Percentiles rank a stretch among this genome's conserved stretches.
These are phyloP conservation scores for Magnaporthiopsis rhizophila DNA, from an alignment of 2,329 filamentous ascomycete species.

Conservation along the genomic window DNA sequence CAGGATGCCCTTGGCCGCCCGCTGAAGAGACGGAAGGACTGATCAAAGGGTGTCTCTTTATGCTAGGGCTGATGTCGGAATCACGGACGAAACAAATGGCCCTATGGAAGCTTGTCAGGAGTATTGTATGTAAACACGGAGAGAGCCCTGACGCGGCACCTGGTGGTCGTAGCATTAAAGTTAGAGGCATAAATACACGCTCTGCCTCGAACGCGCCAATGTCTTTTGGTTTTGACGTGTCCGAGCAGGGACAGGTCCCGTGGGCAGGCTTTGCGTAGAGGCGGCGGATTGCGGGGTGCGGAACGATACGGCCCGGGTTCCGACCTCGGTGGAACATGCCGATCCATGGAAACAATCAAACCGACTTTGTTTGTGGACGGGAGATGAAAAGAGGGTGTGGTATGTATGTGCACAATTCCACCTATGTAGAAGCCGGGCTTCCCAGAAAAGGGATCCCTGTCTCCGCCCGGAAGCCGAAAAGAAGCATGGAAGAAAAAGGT, in stretches of 20 bases:
- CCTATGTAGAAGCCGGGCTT: too few relatives aligned
- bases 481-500: not conserved
- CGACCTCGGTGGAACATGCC: too few relatives aligned
- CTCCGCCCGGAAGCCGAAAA: not conserved
- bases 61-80: not conserved
- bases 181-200: not conserved
- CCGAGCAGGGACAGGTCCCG: not conserved
- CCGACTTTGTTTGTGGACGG: too few relatives aligned
- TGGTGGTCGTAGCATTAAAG: not conserved
- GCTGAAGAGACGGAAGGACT: not conserved
- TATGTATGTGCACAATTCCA: too few relatives aligned
- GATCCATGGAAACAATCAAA: too few relatives aligned
- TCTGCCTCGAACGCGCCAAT: not conserved
- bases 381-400: too few relatives aligned
- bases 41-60: not conserved
- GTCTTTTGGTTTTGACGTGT: too few relatives aligned
- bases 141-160: not conserved
- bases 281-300: too few relatives aligned
- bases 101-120: not conserved
- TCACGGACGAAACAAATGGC: not conserved
- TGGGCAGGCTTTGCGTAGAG: not conserved
- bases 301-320: too few relatives aligned
- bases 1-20: too few relatives aligned
- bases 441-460: not conserved
- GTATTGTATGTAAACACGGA: not conserved